phyloP scores from a whole-genome alignment of 2,329 filamentous ascomycete species.

The Botrytis deweyae region DNA sequence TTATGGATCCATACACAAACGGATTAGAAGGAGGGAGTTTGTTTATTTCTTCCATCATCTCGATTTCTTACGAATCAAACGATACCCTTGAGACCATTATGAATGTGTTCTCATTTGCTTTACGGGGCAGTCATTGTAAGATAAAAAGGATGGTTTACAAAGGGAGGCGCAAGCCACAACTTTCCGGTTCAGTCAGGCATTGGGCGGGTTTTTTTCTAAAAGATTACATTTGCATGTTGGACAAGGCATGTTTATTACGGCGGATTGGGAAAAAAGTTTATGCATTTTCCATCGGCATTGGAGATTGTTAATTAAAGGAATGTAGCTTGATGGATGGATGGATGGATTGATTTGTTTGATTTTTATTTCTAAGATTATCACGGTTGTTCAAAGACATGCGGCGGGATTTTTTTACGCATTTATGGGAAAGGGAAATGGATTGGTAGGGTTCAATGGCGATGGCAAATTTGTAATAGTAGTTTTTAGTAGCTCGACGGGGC shows the following conservation, averaged over 20 bases:
- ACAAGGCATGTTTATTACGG: conserved; percentile 3
- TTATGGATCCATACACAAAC: conserved; percentile 18
- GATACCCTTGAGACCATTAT: conserved; percentile 23
- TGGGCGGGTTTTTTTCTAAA: conserved; percentile 18
- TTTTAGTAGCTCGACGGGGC: conserved; percentile 16
- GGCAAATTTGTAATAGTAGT: conserved; percentile 23
- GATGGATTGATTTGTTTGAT: conserved; percentile 12
- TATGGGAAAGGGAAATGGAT: conserved; percentile 13
- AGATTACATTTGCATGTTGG: conserved; percentile 20
- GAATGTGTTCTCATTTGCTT: conserved; percentile 22
- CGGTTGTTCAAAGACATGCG: conserved; percentile 8
- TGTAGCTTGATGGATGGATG: not conserved
- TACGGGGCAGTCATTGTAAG: conserved; percentile 22
- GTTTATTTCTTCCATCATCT: conserved; percentile 24
- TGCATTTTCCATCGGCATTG: conserved; percentile 15
- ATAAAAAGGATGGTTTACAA: conserved; percentile 23
- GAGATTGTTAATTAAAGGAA: conserved; percentile 19
- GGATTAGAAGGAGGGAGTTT: conserved; percentile 23
- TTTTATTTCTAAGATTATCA: conserved; percentile 5
- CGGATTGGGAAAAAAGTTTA: conserved; percentile 21
- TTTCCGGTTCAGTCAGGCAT: conserved; percentile 24
- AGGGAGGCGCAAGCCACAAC: conserved; percentile 22
- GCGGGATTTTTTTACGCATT: conserved; percentile 8
- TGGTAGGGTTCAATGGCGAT: conserved; percentile 5
- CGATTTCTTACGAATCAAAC: conserved; percentile 22